These are phyloP conservation scores for Metschnikowia aberdeeniae DNA, from an alignment of 805 yeast genomes.

Conservation along the genomic window DNA sequence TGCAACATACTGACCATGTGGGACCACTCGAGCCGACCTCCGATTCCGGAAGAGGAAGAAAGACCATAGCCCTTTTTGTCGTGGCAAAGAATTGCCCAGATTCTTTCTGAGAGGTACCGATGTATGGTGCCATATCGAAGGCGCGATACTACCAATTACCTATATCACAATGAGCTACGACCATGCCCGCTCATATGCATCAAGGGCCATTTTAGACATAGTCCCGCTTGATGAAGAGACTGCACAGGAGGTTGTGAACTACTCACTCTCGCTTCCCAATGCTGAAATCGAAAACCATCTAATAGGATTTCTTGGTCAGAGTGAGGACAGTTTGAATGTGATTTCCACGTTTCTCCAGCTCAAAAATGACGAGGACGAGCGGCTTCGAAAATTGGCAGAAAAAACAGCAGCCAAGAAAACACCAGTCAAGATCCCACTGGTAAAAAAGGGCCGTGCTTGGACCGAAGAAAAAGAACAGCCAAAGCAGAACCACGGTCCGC, in stretches of 20 bases:
- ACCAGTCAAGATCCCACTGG: slow-evolving; percentile 3
- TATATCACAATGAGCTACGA: slow-evolving; percentile 15
- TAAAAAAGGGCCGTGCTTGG: neutral
- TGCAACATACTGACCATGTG: too few species aligned
- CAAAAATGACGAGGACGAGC: slow-evolving; percentile 28
- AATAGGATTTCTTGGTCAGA: slow-evolving; percentile 53
- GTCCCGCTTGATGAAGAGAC: slow-evolving; percentile 60
- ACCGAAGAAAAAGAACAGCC: slow-evolving; percentile 3
- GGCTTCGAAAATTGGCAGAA: slow-evolving; percentile 6
- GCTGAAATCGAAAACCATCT: slow-evolving; percentile 51
- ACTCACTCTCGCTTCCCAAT: slow-evolving; percentile 46
- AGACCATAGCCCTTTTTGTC: too few species aligned
- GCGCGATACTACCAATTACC: neutral
- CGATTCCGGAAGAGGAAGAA: too few species aligned
- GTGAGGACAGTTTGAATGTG: slow-evolving; percentile 48
- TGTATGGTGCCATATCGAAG: neutral
- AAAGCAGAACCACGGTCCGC: slow-evolving; percentile 7
- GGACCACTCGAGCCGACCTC: too few species aligned
- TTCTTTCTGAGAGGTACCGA: neutral
- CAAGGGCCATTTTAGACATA: slow-evolving; percentile 28
- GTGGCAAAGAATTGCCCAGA: too few species aligned
- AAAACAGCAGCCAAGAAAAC: slow-evolving; percentile 1
- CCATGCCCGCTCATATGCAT: slow-evolving; percentile 24
- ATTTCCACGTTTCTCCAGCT: slow-evolving; percentile 41
- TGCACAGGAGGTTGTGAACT: slow-evolving; percentile 50